phyloP scores from a whole-genome alignment of 2,329 filamentous ascomycete genomes.

The Cytospora piceae region DNA sequence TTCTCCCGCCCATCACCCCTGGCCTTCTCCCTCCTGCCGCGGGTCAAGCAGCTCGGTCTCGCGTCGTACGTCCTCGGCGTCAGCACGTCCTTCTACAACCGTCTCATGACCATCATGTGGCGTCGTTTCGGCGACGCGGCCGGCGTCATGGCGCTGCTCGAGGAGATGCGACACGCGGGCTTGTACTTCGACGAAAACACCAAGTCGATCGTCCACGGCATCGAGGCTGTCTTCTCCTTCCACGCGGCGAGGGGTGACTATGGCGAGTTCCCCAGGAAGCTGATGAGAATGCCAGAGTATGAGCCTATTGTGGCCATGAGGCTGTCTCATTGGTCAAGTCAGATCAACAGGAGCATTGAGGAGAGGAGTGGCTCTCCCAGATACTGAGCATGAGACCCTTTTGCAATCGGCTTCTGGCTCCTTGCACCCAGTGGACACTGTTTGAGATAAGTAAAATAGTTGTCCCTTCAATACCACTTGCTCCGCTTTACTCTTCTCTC shows the following conservation, averaged over 20 bases:
- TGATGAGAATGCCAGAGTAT: conserved; percentile 45
- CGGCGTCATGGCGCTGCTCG: conserved; percentile 58
- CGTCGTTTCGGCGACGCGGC: conserved; percentile 60
- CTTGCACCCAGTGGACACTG: background rate
- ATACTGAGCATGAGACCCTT: background rate
- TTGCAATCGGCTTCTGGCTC: background rate
- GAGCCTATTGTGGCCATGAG: conserved; percentile 37
- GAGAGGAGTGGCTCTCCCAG: background rate
- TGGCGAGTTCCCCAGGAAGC: conserved; percentile 38
- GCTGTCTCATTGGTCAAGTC: conserved; percentile 38
- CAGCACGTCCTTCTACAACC: conserved; percentile 71
- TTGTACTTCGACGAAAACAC: conserved; percentile 59
- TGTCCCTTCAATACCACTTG: background rate
- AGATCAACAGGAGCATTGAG: conserved; percentile 36
- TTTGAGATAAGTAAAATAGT: background rate
- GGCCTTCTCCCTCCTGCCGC: conserved; percentile 64
- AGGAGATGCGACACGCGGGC: conserved; percentile 68
- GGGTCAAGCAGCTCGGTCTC: conserved; percentile 68
- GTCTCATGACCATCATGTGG: conserved; percentile 66
- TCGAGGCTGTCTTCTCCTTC: conserved; percentile 35
- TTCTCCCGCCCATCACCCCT: conserved; percentile 64
- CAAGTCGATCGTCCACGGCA: conserved; percentile 41
- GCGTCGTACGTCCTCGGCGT: conserved; percentile 73
- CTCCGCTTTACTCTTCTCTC: background rate
- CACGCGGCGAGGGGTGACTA: conserved; percentile 26